These are phyloP conservation scores for Penicillium paneum DNA, from an alignment of 2,329 filamentous ascomycete genomes.

Conservation along the genomic window DNA sequence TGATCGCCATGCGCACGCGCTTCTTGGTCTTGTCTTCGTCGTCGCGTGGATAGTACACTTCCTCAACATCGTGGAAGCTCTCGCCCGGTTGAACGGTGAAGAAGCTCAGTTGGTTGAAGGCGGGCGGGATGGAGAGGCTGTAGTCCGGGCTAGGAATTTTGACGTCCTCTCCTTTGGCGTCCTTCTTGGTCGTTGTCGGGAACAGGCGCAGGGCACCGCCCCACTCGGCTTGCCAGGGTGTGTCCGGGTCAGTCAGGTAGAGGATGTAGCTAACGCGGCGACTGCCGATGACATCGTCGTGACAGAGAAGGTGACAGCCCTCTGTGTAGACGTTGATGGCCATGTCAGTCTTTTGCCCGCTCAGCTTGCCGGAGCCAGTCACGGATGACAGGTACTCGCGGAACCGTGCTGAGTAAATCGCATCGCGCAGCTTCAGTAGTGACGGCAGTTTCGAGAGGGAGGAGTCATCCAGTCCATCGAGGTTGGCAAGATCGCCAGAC, in stretches of 20 bases:
- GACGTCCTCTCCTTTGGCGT: conserved; percentile 69
- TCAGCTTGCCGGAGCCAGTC: conserved; percentile 80
- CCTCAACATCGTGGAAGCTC: conserved; percentile 98
- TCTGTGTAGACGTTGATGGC: conserved; percentile 98
- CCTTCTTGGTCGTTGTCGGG: conserved; percentile 64
- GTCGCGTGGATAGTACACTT: conserved; percentile 74
- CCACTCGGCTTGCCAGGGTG: conserved; percentile 85
- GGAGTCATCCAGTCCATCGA: conserved; percentile 85
- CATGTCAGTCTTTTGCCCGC: conserved; percentile 95
- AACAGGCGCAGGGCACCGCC: conserved; percentile 88
- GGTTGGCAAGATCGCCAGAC: conserved; percentile 93
- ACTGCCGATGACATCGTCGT: conserved; percentile 98
- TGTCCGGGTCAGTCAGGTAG: conserved; percentile 90
- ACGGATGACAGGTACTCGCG: conserved; percentile 83
- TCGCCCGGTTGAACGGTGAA: conserved; percentile 98
- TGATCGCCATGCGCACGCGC: conserved; percentile 88
- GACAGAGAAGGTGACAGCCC: conserved; percentile 90
- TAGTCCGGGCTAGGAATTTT: conserved; percentile 77
- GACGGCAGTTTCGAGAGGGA: conserved; percentile 84
- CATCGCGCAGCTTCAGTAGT: conserved; percentile 86
- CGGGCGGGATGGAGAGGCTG: conserved; percentile 80
- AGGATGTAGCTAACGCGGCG: conserved; percentile 94
- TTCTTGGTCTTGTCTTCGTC: conserved; percentile 59
- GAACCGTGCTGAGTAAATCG: conserved; percentile 86
- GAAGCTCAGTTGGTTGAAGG: conserved; percentile 97